Conservation (phyloP, 1,139 yeast genomes). For the Suhomyces maxii region DNA sequence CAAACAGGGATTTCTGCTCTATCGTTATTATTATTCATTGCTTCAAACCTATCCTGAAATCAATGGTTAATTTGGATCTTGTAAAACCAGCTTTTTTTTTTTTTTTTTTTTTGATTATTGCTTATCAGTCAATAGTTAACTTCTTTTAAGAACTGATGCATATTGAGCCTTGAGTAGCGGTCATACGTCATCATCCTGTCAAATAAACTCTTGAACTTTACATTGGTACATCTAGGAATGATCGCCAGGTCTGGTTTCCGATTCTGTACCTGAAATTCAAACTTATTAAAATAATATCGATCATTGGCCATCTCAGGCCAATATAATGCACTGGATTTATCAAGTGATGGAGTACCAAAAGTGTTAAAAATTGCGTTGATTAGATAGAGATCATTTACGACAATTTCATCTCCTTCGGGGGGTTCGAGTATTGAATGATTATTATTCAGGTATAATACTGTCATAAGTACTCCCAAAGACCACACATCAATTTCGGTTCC, state of each 20-base stretch:
- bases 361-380: slow-evolving; percentile 58
- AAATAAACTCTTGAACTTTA: slow-evolving; percentile 19
- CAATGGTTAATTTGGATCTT: too few species aligned
- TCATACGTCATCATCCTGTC: slow-evolving; percentile 28
- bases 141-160: slow-evolving; percentile 1
- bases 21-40: too few species aligned
- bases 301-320: slow-evolving; percentile 41
- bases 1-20: too few species aligned
- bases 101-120: neutral
- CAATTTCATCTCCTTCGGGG: slow-evolving; percentile 31
- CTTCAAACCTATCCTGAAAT: too few species aligned
- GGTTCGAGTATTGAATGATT: slow-evolving; percentile 41
- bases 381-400: slow-evolving; percentile 63
- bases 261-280: slow-evolving; percentile 22
- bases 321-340: slow-evolving; percentile 25
- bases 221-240: slow-evolving; percentile 30
- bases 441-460: slow-evolving; percentile 54
- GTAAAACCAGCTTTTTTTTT: too few species aligned
- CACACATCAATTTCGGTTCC: slow-evolving; percentile 71
- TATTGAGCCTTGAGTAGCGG: slow-evolving; percentile 8
- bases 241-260: slow-evolving; percentile 18
- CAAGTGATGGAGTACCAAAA: slow-evolving; percentile 65
- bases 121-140: neutral
- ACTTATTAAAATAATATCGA: slow-evolving; percentile 32
- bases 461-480: slow-evolving; percentile 70